These are phyloP conservation scores for Fusarium bulbicola DNA, from an alignment of 2,329 filamentous ascomycete genomes.

Conservation along the genomic window DNA sequence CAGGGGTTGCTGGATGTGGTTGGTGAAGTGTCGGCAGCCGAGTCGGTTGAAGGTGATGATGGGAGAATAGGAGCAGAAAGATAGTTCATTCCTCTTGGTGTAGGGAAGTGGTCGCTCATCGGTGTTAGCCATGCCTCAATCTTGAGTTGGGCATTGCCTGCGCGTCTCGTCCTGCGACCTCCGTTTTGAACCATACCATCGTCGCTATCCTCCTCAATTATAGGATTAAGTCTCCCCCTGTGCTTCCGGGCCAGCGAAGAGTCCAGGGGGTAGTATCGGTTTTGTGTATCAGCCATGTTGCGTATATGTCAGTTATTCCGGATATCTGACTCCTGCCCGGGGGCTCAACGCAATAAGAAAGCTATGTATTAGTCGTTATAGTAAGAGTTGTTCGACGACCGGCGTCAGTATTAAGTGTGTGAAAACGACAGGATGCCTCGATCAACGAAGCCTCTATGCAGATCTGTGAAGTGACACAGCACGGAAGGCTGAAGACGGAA, in stretches of 20 bases:
- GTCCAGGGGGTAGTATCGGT: slow-evolving; percentile 56
- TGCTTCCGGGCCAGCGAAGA: slow-evolving; percentile 66
- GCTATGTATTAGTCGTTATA: slow-evolving; percentile 37
- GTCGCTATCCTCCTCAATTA: slow-evolving; percentile 67
- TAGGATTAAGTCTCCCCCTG: slow-evolving; percentile 68
- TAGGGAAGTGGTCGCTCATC: slow-evolving; percentile 73
- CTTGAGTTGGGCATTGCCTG: slow-evolving; percentile 55
- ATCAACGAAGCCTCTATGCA: slow-evolving; percentile 54
- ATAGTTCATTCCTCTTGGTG: slow-evolving; percentile 73
- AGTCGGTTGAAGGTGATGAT: slow-evolving; percentile 66
- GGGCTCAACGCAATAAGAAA: slow-evolving; percentile 26
- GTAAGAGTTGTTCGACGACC: slow-evolving; percentile 46
- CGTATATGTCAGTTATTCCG: slow-evolving; percentile 46
- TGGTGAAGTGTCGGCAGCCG: slow-evolving; percentile 63
- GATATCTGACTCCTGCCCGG: slow-evolving; percentile 39
- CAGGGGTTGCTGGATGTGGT: slow-evolving; percentile 67
- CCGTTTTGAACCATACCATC: slow-evolving; percentile 43
- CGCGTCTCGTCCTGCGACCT: slow-evolving; percentile 40
- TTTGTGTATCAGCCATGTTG: slow-evolving; percentile 58
- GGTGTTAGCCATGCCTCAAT: slow-evolving; percentile 68
- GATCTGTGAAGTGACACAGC: slow-evolving; percentile 42
- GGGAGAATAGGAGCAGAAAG: slow-evolving; percentile 70
- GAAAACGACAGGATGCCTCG: slow-evolving; percentile 55
- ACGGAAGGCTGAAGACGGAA: slow-evolving; percentile 43
- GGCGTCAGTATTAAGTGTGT: slow-evolving; percentile 45